Base-by-base conservation (phyloP, 2,329 filamentous ascomycete species). In the Ophiostoma angusticollis region DNA sequence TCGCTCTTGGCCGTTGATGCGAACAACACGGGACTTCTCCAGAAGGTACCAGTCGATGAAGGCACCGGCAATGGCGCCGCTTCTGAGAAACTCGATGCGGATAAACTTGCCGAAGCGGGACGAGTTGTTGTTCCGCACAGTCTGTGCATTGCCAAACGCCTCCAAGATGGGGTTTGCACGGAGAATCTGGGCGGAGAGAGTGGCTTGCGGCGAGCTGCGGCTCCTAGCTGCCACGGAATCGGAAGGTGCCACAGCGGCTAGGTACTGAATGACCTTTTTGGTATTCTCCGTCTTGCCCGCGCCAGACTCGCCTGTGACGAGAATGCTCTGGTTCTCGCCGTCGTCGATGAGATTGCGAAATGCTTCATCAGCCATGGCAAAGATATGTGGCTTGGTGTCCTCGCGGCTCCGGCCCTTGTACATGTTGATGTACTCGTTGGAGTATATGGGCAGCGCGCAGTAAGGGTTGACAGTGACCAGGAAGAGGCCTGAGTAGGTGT, bases 81-180 rank as follows among this genome's bases (percentile, higher is more conserved):
- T 74, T 18, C 83, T 73, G 24, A 78, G 85, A 60, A 98, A 95
- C 55, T 95, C 86, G 53, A 98, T 98, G 35, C 93, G 75, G 55
- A 98, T 98, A 54, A 98, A 98, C 58, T 98, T 98, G 55, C 91
- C 91, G 53, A 98, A 98, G 47, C 91, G 78, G 5, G 91, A 98
- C 0, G 91, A 98, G 57, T 98, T 98, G 63, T 98, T 91, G 59
- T 98, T 98, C 39, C 91, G 76, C 22, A 98, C 85, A 0, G 91
- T 98, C 57, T 98, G 93, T 1, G 91, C 91, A 55, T 98, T 98
- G 44, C 93, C 93, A 52, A 98, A 98, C 2, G 91, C 83, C 70
- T 98, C 93, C 3, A 98, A 73, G 35, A 98, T 98, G 0, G 91
- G 91, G 56, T 98, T 98, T 43, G 91, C 91, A 31, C 89, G 77